Base-by-base conservation (phyloP, 2,329 filamentous ascomycete species). In the Pleomassaria siparia region DNA sequence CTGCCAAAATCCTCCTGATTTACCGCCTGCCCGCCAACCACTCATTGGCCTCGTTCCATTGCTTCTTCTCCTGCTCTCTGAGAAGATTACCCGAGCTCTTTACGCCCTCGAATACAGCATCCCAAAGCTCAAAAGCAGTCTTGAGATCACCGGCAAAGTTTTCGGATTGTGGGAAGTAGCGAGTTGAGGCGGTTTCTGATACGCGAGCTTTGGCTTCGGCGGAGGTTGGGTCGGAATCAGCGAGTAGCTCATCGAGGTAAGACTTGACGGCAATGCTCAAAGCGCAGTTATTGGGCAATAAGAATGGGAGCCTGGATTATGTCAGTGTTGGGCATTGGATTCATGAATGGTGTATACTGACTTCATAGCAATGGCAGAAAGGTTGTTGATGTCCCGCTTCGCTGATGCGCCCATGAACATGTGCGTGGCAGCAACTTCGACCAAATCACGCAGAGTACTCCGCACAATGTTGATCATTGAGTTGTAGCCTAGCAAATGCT, bases 401-500 rank as follows among this genome's bases (percentile, higher is more conserved):
- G 86, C 88, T 62, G 95, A 89, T 6, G 85, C 89, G 59, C 86
- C 85, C 62, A 96, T 78, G 58, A 96, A 85, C 76, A 96, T 83
- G 24, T 87, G 86, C 5, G 85, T 85, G 16, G 91, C 78, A 53
- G 92, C 83, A 33, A 90, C 87, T 72, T 99, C 94, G 12, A 94
- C 75, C 28, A 97, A 74, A 67, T 95, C 91, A 40, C 94, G 84
- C 54, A 95, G 79, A 26, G 85, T 84, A 54, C 87, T 83, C 30
- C 91, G 87, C 20, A 96, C 85, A 32, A 88, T 84, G 2, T 86
- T 86, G 32, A 90, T 85, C 48, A 97, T 79, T 1, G 90, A 91
- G 51, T 90, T 88, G 76, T 91, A 99, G 21, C 85, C 86, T 33
- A 99, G 79, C 43, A 96, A 79, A 57, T 92, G 91, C 70, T 94